These are phyloP conservation scores for Hordeum vulgare DNA, from an alignment of 176 grass and related monocot species.

Conservation along the genomic window MorexV3_pseudomolecules_assembly NC_058522.1:392893157-392893656, in stretches of 20 bases:
- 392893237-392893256: background rate
- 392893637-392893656: too few species aligned
- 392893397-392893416: too few species aligned
- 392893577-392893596: too few species aligned
- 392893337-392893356: background rate
- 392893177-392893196: slow-evolving; percentile 29
- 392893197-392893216: slow-evolving; percentile 26
- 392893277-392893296: background rate
- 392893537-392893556: too few species aligned
- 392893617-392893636: too few species aligned
- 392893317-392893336: background rate
- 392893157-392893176: background rate
- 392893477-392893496: too few species aligned
- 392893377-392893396: background rate
- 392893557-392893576: too few species aligned
- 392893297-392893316: background rate
- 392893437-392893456: background rate
- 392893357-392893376: background rate
- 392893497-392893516: too few species aligned
- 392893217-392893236: slow-evolving; percentile 25
- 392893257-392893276: background rate
- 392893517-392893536: too few species aligned
- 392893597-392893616: too few species aligned
- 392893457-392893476: background rate
- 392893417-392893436: too few species aligned